Conservation (phyloP, 2,329 filamentous ascomycete genomes). For the Fusarium protoensiforme region DNA sequence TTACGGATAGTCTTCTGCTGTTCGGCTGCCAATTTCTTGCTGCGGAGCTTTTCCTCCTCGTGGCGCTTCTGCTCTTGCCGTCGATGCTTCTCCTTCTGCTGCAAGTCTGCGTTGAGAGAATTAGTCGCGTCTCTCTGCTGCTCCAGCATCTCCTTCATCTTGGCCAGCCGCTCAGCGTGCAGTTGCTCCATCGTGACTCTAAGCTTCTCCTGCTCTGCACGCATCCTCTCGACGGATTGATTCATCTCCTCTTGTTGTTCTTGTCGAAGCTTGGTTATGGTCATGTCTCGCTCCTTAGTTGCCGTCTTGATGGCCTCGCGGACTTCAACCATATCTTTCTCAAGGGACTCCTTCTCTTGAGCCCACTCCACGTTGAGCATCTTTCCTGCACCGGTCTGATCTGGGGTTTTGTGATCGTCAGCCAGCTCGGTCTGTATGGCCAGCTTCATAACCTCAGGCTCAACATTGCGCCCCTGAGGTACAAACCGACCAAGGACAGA, state of each 20-base stretch:
- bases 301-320: background rate
- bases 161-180: background rate
- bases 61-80: background rate
- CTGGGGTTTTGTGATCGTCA: background rate
- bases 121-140: background rate
- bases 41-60: background rate
- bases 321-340: background rate
- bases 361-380: background rate
- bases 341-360: background rate
- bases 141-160: background rate
- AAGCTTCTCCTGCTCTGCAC: background rate
- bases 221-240: background rate
- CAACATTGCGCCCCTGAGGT: background rate
- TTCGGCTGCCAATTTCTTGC: background rate
- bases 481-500: background rate
- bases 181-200: background rate
- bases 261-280: background rate
- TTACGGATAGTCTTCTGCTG: background rate
- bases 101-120: background rate
- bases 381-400: conserved; percentile 5
- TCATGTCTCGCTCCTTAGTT: background rate
- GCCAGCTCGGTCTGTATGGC: conserved; percentile 4
- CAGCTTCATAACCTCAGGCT: background rate
- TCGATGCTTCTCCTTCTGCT: background rate
- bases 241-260: background rate